Base-by-base conservation (phyloP, 257 asterid genomes). In the Solanum acaule region DNA sequence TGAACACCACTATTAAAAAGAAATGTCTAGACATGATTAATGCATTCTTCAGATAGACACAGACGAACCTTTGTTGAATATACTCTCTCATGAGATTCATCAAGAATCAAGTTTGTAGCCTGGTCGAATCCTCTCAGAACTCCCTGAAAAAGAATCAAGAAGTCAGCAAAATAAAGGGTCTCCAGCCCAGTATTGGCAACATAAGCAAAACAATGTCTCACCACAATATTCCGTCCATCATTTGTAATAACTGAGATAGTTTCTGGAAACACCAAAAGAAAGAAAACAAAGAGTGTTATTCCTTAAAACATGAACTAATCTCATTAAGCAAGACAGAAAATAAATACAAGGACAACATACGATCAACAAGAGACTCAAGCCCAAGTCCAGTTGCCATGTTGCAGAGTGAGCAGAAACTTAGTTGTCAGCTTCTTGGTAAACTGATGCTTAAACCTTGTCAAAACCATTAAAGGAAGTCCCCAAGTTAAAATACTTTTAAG, bases 21-120 rank as follows among this genome's bases (percentile, higher is more conserved):
- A 42, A 61, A 52, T 38, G 35, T 27, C n/a, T 67, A 63, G n/a
- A 85, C 4, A 42, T 85, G 23, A 71, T 22, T 29, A 31, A 20
- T 63, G 42, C 59, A 87, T 52, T 31, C 20, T 31, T 31, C 22
- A 77, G 38, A 63, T 68, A 25, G 72, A 25, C 34, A 0, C 27
- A 46, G 33, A 20, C 92, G 75, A 16, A 97, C 99, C 99, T 97
- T 96, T 82, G 99, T 97, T 87, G 99, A 97, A 92, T 97, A 97
- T 22, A 97, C 99, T 59, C 99, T 94, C 91, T 97, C 99, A 86
- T 97, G 98, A 89, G 99, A 97, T 91, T 97, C 99, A 86, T 97
- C 99, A 71, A 97, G 98, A 83, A 97, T 96, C 86, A 97, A 93
- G 91, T 97, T 96, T 65, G 99, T 97, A 67, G 99, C 99, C 92